phyloP scores from a whole-genome alignment of 495 filamentous ascomycete genomes.

The Pseudoneurospora amorphoporcata region DNA sequence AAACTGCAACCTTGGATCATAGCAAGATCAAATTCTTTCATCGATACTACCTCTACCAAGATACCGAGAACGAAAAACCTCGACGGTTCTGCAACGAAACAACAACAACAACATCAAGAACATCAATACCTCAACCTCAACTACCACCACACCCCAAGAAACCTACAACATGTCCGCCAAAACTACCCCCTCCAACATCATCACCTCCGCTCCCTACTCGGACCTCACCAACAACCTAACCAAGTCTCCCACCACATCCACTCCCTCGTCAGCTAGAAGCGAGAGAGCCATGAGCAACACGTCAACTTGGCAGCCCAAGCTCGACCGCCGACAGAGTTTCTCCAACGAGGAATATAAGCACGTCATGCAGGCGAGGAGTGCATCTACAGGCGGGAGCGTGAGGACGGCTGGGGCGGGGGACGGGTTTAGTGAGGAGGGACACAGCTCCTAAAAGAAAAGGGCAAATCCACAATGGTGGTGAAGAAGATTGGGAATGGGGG shows the following conservation, averaged over 20 bases:
- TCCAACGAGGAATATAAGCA: constrained; percentile 38
- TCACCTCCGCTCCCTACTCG: not conserved
- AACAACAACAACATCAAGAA: not conserved
- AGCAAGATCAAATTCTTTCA: no score
- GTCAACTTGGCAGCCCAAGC: constrained; percentile 31
- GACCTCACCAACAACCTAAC: not conserved
- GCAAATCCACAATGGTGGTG: no score
- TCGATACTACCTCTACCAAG: no score
- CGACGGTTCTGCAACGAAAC: not conserved
- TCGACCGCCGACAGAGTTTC: constrained; percentile 36
- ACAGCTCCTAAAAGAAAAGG: no score
- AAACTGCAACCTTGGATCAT: not conserved
- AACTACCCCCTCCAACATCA: not conserved
- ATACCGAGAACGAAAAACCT: not conserved
- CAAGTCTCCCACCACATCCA: constrained; percentile 2
- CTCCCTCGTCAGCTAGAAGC: not conserved
- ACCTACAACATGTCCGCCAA: not conserved
- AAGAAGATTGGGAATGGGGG: no score
- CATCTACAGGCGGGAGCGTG: constrained; percentile 3
- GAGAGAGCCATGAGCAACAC: constrained; percentile 27
- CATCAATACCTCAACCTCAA: not conserved
- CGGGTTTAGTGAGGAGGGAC: constrained; percentile 24
- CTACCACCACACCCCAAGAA: not conserved
- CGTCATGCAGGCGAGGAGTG: constrained; percentile 18
- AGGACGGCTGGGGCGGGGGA: not conserved